Conservation (phyloP, 108 stramenopile species). For the Nitzschia sp. region DNA sequence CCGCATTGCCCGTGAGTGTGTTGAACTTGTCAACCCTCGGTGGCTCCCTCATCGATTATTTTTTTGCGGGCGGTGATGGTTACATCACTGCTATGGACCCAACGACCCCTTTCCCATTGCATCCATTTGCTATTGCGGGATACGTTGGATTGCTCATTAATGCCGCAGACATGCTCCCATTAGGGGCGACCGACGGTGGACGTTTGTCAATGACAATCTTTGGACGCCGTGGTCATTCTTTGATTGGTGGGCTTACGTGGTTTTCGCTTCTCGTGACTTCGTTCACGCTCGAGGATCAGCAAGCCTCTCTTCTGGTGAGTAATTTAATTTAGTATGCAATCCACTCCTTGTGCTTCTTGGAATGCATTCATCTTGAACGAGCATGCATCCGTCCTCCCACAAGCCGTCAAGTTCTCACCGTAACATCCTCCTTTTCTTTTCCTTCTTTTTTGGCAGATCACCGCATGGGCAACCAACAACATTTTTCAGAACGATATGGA, state of each 20-base stretch:
- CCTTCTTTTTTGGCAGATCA: too few species aligned
- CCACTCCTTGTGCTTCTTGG: too few species aligned
- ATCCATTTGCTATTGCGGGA: slow-evolving; percentile 75
- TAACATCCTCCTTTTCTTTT: too few species aligned
- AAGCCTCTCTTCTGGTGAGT: slow-evolving; percentile 24
- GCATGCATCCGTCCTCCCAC: too few species aligned
- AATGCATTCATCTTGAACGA: too few species aligned
- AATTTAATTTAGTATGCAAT: too few species aligned
- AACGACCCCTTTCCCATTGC: slow-evolving; percentile 48
- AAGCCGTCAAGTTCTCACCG: too few species aligned
- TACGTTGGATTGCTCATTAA: slow-evolving; percentile 68
- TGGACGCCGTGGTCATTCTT: slow-evolving; percentile 59
- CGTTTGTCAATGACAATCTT: slow-evolving; percentile 62
- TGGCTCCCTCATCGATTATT: slow-evolving; percentile 52
- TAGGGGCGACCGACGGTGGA: slow-evolving; percentile 75
- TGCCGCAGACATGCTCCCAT: slow-evolving; percentile 59
- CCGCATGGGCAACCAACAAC: slow-evolving; percentile 36
- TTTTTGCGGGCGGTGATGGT: slow-evolving; percentile 33
- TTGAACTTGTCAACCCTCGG: slow-evolving; percentile 57
- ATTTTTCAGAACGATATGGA: slow-evolving; percentile 54
- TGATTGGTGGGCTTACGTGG: slow-evolving; percentile 52
- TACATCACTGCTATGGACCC: slow-evolving; percentile 53
- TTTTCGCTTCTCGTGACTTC: slow-evolving; percentile 45
- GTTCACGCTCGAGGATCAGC: slow-evolving; percentile 44
- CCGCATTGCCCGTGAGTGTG: slow-evolving; percentile 55